Conservation (phyloP, 495 filamentous ascomycete genomes). For the Tuber aestivum region DNA sequence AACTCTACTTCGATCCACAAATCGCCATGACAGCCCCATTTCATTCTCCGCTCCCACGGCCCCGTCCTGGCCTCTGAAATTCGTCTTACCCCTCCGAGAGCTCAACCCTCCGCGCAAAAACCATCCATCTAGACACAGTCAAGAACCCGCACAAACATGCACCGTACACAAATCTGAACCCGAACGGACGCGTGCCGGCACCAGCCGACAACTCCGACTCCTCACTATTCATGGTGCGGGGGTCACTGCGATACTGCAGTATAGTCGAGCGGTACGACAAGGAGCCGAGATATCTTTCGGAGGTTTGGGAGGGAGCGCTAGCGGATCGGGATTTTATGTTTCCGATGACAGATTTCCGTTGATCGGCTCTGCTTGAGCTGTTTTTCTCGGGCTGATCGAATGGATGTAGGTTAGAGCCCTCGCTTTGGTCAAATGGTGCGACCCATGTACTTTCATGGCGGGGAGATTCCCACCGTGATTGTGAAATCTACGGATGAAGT, state of each 20-base stretch:
- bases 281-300: slow-evolving; percentile 47
- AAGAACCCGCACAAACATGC: slow-evolving; percentile 53
- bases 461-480: no score
- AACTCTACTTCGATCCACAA: not conserved
- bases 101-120: slow-evolving; percentile 55
- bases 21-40: not conserved
- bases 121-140: slow-evolving; percentile 36
- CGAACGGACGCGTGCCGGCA: slow-evolving; percentile 63
- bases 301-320: no score
- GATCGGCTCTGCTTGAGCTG: no score
- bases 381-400: no score
- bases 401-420: no score
- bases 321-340: no score
- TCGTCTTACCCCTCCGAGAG: slow-evolving; percentile 58
- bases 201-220: slow-evolving; percentile 63
- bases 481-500: no score
- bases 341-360: no score
- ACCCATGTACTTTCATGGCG: no score
- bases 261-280: slow-evolving; percentile 67
- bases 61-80: slow-evolving; percentile 62
- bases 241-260: slow-evolving; percentile 70
- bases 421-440: no score
- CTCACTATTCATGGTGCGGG: slow-evolving; percentile 55
- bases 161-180: slow-evolving; percentile 55
- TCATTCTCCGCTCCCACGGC: slow-evolving; percentile 45